Percentiles rank a stretch among this genome's conserved stretches.
phyloP scores from a whole-genome alignment of 345 rosid genomes.

The Eucalyptus caleyi region DNA sequence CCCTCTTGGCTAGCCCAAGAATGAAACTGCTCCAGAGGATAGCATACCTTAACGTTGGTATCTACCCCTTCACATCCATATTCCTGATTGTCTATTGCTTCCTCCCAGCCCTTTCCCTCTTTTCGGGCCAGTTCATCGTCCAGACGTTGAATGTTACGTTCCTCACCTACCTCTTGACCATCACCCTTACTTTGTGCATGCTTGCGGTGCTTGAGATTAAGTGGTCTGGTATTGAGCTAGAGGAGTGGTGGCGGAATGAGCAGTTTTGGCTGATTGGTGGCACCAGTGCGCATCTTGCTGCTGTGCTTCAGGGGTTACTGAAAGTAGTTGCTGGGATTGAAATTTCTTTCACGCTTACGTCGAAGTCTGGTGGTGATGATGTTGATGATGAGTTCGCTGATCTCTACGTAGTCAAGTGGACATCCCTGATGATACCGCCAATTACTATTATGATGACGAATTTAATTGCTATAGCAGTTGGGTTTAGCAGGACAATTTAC shows the following conservation, averaged over 20 bases:
- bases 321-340: slow-evolving; percentile 93
- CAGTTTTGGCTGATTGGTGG: slow-evolving; percentile 99
- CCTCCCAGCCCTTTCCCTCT: slow-evolving; percentile 91
- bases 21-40: slow-evolving; percentile 90
- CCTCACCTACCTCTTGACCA: slow-evolving; percentile 70
- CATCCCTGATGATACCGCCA: slow-evolving; percentile 88
- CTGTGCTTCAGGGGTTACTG: slow-evolving; percentile 85
- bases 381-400: slow-evolving; percentile 91
- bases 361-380: slow-evolving; percentile 86
- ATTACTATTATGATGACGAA: slow-evolving; percentile 89
- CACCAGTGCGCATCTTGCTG: slow-evolving; percentile 94
- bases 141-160: slow-evolving; percentile 71
- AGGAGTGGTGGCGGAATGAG: slow-evolving; percentile 99
- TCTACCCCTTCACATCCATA: slow-evolving; percentile 92
- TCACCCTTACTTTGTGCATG: slow-evolving; percentile 61
- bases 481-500: slow-evolving; percentile 87
- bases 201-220: slow-evolving; percentile 89
- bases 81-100: slow-evolving; percentile 96
- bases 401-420: slow-evolving; percentile 75
- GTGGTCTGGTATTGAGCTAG: slow-evolving; percentile 92
- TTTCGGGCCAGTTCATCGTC: slow-evolving; percentile 96
- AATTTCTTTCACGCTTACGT: slow-evolving; percentile 82
- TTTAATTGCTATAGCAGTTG: slow-evolving; percentile 85
- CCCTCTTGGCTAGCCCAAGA: slow-evolving; percentile 69
- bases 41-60: slow-evolving; percentile 90